These are phyloP conservation scores for Thielaviopsis musarum DNA, from an alignment of 2,329 filamentous ascomycete species.

Conservation along the genomic window DNA sequence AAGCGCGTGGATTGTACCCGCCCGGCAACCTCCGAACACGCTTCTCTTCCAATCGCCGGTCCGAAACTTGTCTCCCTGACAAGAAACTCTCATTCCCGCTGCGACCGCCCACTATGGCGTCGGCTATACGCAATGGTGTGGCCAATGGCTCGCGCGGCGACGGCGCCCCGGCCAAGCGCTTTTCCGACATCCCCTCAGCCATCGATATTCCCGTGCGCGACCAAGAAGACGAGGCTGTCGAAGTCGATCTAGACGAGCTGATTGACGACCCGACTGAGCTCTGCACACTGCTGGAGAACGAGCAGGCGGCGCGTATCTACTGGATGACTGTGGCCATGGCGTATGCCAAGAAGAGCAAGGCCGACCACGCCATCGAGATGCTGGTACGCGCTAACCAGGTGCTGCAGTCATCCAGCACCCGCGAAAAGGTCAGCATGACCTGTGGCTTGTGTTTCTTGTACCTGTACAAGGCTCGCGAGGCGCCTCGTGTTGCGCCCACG, in stretches of 20 bases:
- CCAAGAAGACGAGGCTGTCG: constrained; percentile 59
- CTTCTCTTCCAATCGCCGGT: not conserved
- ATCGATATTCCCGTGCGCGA: constrained; percentile 52
- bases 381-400: constrained; percentile 58
- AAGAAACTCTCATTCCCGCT: not conserved
- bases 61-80: not conserved
- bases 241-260: constrained; percentile 81
- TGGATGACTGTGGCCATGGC: constrained; percentile 98
- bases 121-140: constrained; percentile 23
- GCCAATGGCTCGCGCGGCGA: constrained; percentile 22
- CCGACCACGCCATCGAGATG: constrained; percentile 67
- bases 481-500: constrained; percentile 45
- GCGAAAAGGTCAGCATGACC: constrained; percentile 73
- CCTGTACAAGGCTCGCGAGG: constrained; percentile 73
- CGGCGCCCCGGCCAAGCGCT: constrained; percentile 35
- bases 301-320: constrained; percentile 75
- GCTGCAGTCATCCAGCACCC: constrained; percentile 50
- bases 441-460: constrained; percentile 83
- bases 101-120: constrained; percentile 4
- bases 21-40: not conserved
- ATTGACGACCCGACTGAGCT: constrained; percentile 89
- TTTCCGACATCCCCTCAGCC: constrained; percentile 45
- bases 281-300: constrained; percentile 87
- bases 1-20: not conserved
- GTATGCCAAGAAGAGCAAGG: constrained; percentile 89